A percentile compares a stretch with the other conserved stretches of the same genome.
phyloP scores from a whole-genome alignment of 257 asterid species.

The Solanum rostratum region DNA sequence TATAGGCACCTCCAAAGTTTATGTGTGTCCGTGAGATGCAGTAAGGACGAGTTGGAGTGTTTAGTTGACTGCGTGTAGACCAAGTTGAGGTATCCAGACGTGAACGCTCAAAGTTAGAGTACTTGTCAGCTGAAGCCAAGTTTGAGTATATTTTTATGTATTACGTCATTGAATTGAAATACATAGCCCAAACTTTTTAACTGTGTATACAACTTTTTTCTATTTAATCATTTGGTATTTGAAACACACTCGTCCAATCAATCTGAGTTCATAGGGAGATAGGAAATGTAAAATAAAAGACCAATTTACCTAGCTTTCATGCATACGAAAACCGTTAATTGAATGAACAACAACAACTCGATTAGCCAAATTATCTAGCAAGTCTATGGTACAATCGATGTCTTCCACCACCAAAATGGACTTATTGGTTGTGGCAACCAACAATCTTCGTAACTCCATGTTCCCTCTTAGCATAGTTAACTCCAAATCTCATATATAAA shows the following conservation, averaged over 20 bases:
- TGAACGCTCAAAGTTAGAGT: too few relatives aligned
- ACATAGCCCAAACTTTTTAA: not conserved
- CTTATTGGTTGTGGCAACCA: too few relatives aligned
- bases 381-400: too few relatives aligned
- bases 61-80: too few relatives aligned
- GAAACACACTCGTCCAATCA: not conserved
- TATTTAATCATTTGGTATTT: not conserved
- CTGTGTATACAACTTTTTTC: not conserved
- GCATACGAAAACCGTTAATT: not conserved
- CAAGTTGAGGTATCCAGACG: too few relatives aligned
- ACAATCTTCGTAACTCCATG: too few relatives aligned
- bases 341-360: not conserved
- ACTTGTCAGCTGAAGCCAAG: not conserved
- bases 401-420: too few relatives aligned
- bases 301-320: not conserved
- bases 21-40: not conserved
- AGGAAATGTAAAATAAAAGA: not conserved
- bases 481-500: constrained; percentile 3
- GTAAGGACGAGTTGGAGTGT: fast-evolving
- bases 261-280: not conserved
- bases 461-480: constrained; percentile 1
- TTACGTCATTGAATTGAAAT: not conserved
- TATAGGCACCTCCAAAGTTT: not conserved
- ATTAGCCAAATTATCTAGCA: not conserved
- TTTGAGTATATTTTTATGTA: not conserved